A percentile compares a stretch with the other conserved stretches of the same genome.
phyloP scores from a whole-genome alignment of 345 rosid genomes.

The Noccaea caerulescens region DNA sequence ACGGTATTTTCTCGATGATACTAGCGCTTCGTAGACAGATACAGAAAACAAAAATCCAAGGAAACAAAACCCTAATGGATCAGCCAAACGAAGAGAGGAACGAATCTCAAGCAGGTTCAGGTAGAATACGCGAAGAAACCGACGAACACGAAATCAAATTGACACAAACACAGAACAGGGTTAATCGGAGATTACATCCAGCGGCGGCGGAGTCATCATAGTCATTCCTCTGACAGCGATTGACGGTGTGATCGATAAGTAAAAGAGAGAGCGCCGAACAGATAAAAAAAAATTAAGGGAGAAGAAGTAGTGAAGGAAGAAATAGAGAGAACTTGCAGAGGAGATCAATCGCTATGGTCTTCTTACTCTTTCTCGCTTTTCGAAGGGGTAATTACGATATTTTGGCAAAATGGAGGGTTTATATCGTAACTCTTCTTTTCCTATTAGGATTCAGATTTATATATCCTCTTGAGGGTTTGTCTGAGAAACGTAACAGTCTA shows the following conservation, averaged over 20 bases:
- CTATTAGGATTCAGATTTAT: conserved; percentile 24
- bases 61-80: conserved; percentile 40
- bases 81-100: conserved; percentile 11
- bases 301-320: conserved; percentile 31
- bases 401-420: conserved; percentile 14
- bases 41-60: not conserved
- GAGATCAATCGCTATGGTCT: conserved; percentile 31
- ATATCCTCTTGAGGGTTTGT: conserved; percentile 16
- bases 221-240: conserved; percentile 57
- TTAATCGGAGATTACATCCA: conserved; percentile 59
- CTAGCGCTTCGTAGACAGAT: conserved; percentile 18
- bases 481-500: conserved; percentile 37
- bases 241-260: conserved; percentile 52
- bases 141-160: conserved; percentile 30
- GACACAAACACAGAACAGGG: conserved; percentile 29
- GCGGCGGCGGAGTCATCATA: conserved; percentile 79
- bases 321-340: conserved; percentile 45
- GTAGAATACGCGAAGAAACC: conserved; percentile 8
- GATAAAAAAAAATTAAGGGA: conserved; percentile 17
- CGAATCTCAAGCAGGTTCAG: conserved; percentile 21
- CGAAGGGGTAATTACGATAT: conserved; percentile 46
- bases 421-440: conserved; percentile 20
- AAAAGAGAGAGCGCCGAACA: conserved; percentile 14
- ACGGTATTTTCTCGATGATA: conserved; percentile 21
- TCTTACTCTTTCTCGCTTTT: conserved; percentile 42